These are phyloP conservation scores for Irpex sp. DNA, from an alignment of 1,284 basidiomycete species.

Conservation along the genomic window DNA sequence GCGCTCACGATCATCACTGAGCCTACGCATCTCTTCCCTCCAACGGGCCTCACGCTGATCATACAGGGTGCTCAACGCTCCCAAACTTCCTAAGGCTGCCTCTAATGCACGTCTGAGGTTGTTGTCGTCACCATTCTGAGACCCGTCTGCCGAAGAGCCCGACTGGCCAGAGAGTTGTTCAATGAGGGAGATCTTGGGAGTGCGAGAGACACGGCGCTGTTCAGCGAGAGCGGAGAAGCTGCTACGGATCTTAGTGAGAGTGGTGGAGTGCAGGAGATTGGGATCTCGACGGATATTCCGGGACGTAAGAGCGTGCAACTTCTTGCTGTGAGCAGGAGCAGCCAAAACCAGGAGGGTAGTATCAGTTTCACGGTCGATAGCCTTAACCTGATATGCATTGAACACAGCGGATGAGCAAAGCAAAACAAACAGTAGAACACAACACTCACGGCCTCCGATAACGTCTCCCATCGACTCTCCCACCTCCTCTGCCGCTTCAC, in stretches of 20 bases:
- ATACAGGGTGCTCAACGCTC: slow-evolving; percentile 58
- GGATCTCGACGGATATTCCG: slow-evolving; percentile 62
- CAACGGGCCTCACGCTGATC: slow-evolving; percentile 64
- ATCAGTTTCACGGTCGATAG: slow-evolving; percentile 75
- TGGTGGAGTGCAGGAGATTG: slow-evolving; percentile 39
- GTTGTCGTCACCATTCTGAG: slow-evolving; percentile 49
- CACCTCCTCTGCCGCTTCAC: slow-evolving; percentile 67
- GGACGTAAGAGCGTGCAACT: slow-evolving; percentile 59
- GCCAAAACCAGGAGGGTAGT: slow-evolving; percentile 71
- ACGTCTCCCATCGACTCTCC: slow-evolving; percentile 70
- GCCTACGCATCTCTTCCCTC: slow-evolving; percentile 63
- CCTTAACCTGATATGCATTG: slow-evolving; percentile 55
- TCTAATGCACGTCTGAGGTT: slow-evolving; percentile 64
- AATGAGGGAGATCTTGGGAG: slow-evolving; percentile 48
- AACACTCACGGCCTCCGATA: slow-evolving; percentile 61
- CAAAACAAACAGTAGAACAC: not conserved
- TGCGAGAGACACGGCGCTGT: slow-evolving; percentile 50
- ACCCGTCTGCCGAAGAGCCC: slow-evolving; percentile 44
- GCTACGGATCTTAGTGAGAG: slow-evolving; percentile 47
- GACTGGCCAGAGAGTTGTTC: slow-evolving; percentile 46
- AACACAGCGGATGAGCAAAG: slow-evolving; percentile 11
- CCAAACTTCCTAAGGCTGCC: slow-evolving; percentile 61
- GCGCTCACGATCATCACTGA: slow-evolving; percentile 62
- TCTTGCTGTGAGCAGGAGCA: slow-evolving; percentile 65
- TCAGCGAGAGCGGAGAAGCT: slow-evolving; percentile 57